Evolutionary conservation across 257 asterid genomes (phyloP).

Genomic region (Verbena officinalis): DNA sequence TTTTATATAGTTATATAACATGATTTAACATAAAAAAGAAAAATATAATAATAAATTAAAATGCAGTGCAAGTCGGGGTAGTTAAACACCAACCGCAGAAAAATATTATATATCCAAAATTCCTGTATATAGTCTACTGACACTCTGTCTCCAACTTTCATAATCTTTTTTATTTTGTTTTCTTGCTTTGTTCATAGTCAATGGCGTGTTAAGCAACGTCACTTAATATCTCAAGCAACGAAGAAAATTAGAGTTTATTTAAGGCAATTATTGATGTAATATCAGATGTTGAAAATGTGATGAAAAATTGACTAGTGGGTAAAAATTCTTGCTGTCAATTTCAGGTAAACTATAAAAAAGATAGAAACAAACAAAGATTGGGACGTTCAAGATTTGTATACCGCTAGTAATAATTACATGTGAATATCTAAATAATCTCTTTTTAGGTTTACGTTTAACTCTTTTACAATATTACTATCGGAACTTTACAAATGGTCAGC

Average conservation of each 20-base stretch:
- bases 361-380: background rate
- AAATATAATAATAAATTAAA: too few relatives aligned
- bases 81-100: background rate
- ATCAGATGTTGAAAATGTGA: background rate
- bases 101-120: background rate
- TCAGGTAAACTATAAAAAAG: background rate
- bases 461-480: too few relatives aligned
- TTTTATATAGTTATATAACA: too few relatives aligned
- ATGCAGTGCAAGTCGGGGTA: background rate
- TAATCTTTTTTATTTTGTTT: too few relatives aligned
- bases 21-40: too few relatives aligned
- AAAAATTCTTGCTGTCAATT: background rate
- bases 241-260: background rate
- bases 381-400: background rate
- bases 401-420: background rate
- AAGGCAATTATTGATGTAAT: conserved; percentile 8
- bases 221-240: background rate
- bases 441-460: too few relatives aligned
- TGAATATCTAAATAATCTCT: background rate
- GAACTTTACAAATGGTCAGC: too few relatives aligned
- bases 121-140: background rate
- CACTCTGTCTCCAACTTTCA: background rate
- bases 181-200: background rate
- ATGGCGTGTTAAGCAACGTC: conserved; percentile 14
- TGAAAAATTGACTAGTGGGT: conserved; percentile 6